Conservation (phyloP, 495 filamentous ascomycete genomes). For the Penicillium cosmopolitanum region DNA sequence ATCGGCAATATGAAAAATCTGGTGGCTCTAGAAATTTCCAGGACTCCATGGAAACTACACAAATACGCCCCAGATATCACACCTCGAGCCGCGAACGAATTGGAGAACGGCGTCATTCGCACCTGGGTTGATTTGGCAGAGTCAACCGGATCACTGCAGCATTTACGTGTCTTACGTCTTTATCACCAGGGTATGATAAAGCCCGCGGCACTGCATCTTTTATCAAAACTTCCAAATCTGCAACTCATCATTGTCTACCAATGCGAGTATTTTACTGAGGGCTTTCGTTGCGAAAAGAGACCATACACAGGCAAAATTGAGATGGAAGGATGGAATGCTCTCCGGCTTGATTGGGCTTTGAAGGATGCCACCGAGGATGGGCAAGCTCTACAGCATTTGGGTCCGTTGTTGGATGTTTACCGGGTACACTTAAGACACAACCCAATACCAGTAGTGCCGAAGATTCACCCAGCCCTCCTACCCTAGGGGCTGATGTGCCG, state of each 20-base stretch:
- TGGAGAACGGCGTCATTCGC: constrained; percentile 43
- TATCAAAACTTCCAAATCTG: constrained; percentile 35
- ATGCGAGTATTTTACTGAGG: constrained; percentile 23
- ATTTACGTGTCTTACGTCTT: constrained; percentile 42
- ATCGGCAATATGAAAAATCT: constrained; percentile 41
- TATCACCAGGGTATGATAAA: constrained; percentile 33
- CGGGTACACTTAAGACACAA: not conserved
- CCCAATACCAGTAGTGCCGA: not conserved
- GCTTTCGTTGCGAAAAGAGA: not conserved
- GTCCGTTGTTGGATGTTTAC: constrained; percentile 3
- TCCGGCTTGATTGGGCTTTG: constrained; percentile 1
- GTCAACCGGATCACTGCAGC: constrained; percentile 30
- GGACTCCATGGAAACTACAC: not conserved
- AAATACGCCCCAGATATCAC: not conserved
- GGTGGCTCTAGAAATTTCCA: constrained; percentile 41
- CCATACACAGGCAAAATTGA: not conserved
- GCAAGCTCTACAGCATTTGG: not conserved
- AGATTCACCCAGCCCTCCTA: not conserved
- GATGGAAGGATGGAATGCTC: constrained; percentile 4
- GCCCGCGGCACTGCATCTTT: constrained; percentile 23
- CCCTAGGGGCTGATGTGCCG: not conserved
- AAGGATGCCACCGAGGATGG: not conserved
- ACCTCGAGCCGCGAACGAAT: constrained; percentile 6
- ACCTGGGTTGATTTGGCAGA: constrained; percentile 42
- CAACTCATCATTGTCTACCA: constrained; percentile 29